Evolutionary conservation across 352 stramenopile species (phyloP).

Genomic region (Pilasporangium apinafurcum): DNA sequence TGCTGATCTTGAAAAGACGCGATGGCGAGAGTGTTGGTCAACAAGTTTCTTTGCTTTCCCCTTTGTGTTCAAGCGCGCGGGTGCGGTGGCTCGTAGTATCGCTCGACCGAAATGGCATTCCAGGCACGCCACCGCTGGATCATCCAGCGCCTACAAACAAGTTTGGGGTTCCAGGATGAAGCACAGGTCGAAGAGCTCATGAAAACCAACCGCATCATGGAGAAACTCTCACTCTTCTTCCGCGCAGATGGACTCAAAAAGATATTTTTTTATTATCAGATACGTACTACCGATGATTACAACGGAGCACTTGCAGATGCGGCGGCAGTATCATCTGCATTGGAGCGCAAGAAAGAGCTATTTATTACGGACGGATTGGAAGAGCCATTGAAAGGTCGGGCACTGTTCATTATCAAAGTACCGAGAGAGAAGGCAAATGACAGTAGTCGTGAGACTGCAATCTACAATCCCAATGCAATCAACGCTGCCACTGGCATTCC

Average conservation of each 20-base stretch:
- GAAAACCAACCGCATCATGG: conserved; percentile 77
- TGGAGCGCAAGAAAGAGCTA: conserved; percentile 39
- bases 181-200: conserved; percentile 73
- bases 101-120: conserved; percentile 77
- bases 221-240: conserved; percentile 69
- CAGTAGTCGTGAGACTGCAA: not conserved
- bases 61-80: not conserved
- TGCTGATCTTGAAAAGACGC: not conserved
- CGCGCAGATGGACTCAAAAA: conserved; percentile 52
- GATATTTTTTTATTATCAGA: conserved; percentile 81
- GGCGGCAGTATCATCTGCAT: conserved; percentile 3
- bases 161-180: conserved; percentile 69
- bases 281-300: conserved; percentile 12
- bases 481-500: not conserved
- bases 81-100: too few relatives aligned
- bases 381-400: conserved; percentile 51
- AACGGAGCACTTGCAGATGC: too few relatives aligned
- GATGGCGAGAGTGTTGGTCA: not conserved
- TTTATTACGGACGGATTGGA: conserved; percentile 79
- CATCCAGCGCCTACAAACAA: conserved; percentile 73
- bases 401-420: conserved; percentile 77
- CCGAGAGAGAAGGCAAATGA: conserved; percentile 14
- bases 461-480: not conserved
- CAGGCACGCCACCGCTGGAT: conserved; percentile 81
- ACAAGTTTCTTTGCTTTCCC: too few relatives aligned